phyloP scores from a whole-genome alignment of 2,329 filamentous ascomycete genomes.

The Geosmithia putterillii region DNA sequence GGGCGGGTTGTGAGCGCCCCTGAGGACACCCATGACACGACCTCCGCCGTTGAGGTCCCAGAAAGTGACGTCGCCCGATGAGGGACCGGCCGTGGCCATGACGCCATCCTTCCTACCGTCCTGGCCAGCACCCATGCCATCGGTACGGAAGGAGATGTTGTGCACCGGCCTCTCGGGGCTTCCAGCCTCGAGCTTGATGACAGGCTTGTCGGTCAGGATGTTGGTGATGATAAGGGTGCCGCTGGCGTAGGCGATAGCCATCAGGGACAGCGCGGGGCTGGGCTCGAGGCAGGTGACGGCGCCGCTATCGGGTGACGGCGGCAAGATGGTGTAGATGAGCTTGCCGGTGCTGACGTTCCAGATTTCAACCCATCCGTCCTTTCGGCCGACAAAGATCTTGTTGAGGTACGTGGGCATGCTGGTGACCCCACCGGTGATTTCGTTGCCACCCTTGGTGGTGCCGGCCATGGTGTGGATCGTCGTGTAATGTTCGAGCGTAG shows the following conservation, averaged over 20 bases:
- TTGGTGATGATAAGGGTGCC: conserved; percentile 74
- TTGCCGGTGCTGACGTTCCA: conserved; percentile 95
- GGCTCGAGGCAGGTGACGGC: conserved; percentile 80
- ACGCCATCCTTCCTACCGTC: conserved; percentile 79
- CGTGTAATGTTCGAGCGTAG: conserved; percentile 80
- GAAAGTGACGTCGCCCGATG: conserved; percentile 80
- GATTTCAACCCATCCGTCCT: conserved; percentile 85
- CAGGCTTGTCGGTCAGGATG: conserved; percentile 61
- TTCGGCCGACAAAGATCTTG: conserved; percentile 82
- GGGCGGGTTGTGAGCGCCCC: conserved; percentile 77
- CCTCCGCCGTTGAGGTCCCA: conserved; percentile 93
- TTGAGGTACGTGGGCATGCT: conserved; percentile 94
- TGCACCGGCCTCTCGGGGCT: conserved; percentile 55
- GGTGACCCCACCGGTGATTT: conserved; percentile 66
- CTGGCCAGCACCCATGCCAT: conserved; percentile 76
- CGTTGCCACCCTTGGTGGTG: conserved; percentile 40
- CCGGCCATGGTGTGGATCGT: conserved; percentile 54
- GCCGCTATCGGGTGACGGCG: conserved; percentile 59
- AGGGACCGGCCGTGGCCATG: conserved; percentile 77
- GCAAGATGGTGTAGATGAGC: conserved; percentile 78
- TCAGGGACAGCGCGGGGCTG: conserved; percentile 68
- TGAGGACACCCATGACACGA: conserved; percentile 72
- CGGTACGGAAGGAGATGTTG: conserved; percentile 81
- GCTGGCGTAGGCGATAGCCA: conserved; percentile 77
- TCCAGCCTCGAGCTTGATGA: conserved; percentile 58